Evolutionary conservation across 2,329 filamentous ascomycete genomes (phyloP), one percentile per base, ranked within the genome.

Genomic region (Trichoderma simmonsii): DNA sequence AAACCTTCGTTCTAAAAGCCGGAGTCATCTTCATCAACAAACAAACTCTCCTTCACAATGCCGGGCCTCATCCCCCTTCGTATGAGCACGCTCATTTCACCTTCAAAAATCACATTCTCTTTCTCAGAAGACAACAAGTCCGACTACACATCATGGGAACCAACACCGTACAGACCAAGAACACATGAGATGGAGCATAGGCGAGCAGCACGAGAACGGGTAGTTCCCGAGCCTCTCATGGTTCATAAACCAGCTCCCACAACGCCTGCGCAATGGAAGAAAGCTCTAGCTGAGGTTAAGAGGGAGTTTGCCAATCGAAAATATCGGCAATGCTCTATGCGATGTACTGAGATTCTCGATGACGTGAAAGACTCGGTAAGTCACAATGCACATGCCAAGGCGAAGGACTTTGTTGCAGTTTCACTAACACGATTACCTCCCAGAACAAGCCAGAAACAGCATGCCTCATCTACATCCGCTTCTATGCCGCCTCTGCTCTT

Each of bases 401-500:
- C 1, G 1, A 8, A 11, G 18, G 5, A 12, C n/a, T 9, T 18
- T 60, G 18, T 26, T 34, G 21, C 51, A 26, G 21, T 24, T 56
- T 11, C 8, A 51, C 57, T 63, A 51, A 72, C 34, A 62, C 48
- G 21, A 59, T 26, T 1, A 21, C 24, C 2, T 51, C 30, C 15
- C 15, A 71, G 67, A 26, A 70, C 34, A 68, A 71, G 65, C 80
- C 86, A 24, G 86, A 89, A 76, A 85, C 87, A 2, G 81, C 86
- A 7, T 86, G 89, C 76, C 81, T 89, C 39, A 86, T 90, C 74
- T 89, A 88, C 73, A 82, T 90, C 6, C 85, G 88, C 77, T 89
- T 90, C 77, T 90, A 89, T 73, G 88, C 87, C n/a, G 88, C 88
- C 24, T 85, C 83, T n/a, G 86, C 88, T 15, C 83, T 88, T 56